A percentile compares a stretch with the other conserved stretches of the same genome.
These are phyloP conservation scores for Phytopythium sindhum DNA, from an alignment of 352 stramenopile species.

Conservation along the genomic window DNA sequence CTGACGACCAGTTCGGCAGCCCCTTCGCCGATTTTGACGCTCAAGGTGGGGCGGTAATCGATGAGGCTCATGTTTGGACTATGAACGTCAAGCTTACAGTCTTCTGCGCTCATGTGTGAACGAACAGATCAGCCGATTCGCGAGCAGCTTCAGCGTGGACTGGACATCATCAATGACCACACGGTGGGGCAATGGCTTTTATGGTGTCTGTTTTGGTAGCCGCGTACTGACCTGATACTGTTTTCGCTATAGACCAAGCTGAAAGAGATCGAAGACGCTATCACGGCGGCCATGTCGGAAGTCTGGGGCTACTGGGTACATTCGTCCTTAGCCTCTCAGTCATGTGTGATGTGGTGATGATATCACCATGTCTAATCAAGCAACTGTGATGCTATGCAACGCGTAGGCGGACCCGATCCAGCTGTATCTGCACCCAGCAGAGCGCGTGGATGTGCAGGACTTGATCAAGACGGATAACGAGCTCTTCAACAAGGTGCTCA, in stretches of 20 bases:
- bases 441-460: constrained; percentile 86
- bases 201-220: too few relatives aligned
- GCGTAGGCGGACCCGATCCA: constrained; percentile 77
- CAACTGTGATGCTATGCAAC: background rate
- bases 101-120: background rate
- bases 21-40: constrained; percentile 79
- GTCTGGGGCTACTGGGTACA: constrained; percentile 87
- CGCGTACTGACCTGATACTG: background rate
- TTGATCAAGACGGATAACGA: constrained; percentile 89
- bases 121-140: constrained; percentile 72
- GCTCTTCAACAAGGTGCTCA: constrained; percentile 88
- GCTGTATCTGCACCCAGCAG: constrained; percentile 73
- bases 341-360: background rate
- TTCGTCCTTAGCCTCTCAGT: background rate
- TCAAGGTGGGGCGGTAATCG: constrained; percentile 36
- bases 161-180: constrained; percentile 87
- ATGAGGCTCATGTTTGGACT: background rate
- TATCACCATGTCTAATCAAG: background rate
- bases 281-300: constrained; percentile 86
- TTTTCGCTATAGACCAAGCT: constrained; percentile 55
- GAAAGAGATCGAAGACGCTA: constrained; percentile 85
- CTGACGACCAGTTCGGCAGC: constrained; percentile 73
- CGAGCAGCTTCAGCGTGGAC: constrained; percentile 70
- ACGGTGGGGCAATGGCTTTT: constrained; percentile 31
- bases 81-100: background rate